A percentile compares a stretch with the other conserved stretches of the same genome.
Conservation (phyloP, 139 green algal species). For the Chlorella sp. region DNA sequence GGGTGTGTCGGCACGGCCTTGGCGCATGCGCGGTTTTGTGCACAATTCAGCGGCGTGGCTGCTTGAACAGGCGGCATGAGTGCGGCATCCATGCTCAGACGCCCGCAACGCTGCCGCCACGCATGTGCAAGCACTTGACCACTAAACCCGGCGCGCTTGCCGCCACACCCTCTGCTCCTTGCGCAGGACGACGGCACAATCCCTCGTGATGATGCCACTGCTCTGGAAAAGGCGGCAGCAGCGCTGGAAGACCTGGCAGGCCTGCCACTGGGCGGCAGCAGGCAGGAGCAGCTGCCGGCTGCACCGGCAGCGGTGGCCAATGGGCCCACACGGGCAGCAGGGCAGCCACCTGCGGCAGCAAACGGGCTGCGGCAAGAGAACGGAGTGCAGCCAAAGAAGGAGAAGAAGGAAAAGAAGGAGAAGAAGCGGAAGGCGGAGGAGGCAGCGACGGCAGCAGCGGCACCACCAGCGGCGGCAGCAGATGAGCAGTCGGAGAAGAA, state of each 20-base stretch:
- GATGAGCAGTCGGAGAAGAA: background rate
- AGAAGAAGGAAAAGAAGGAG: background rate
- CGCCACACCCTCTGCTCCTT: background rate
- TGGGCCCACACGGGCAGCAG: background rate
- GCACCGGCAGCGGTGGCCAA: background rate
- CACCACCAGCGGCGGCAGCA: background rate
- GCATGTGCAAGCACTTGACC: too few relatives aligned
- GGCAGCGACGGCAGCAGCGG: too few relatives aligned
- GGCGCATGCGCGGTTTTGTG: too few relatives aligned
- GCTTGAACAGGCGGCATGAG: too few relatives aligned
- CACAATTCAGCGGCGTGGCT: too few relatives aligned
- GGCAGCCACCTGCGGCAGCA: background rate
- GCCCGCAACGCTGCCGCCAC: too few relatives aligned
- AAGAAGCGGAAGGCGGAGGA: background rate
- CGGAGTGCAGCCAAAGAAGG: background rate
- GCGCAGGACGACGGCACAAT: slow-evolving; percentile 4
- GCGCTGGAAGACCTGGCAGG: slow-evolving; percentile 19
- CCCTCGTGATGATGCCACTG: background rate
- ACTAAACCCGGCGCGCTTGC: too few relatives aligned
- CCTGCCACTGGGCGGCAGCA: background rate
- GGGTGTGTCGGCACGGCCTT: too few relatives aligned
- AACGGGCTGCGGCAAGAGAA: background rate
- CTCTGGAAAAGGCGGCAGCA: background rate
- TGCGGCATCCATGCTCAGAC: too few relatives aligned
- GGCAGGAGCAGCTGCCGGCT: background rate